These are phyloP conservation scores for Cinchona pubescens DNA, from an alignment of 257 asterid genomes.

Conservation along the genomic window DNA sequence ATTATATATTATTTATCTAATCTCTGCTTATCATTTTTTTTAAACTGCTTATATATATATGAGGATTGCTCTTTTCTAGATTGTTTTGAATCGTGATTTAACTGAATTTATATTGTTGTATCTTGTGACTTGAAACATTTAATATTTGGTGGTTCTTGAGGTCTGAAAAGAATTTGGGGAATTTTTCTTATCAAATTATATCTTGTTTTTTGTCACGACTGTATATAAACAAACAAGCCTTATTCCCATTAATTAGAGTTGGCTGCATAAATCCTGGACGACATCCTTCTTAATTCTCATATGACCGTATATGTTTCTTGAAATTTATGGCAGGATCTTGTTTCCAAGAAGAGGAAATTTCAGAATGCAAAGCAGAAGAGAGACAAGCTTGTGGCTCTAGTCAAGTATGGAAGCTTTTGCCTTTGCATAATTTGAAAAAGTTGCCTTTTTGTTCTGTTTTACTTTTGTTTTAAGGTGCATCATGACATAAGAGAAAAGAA, in stretches of 20 bases:
- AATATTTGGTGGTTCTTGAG: background rate
- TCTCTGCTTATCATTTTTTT: background rate
- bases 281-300: too few species aligned
- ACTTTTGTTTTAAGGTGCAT: background rate
- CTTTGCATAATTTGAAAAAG: background rate
- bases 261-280: too few species aligned
- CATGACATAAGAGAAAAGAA: background rate
- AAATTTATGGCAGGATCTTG: slow-evolving; percentile 10
- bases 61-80: background rate
- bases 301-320: too few species aligned
- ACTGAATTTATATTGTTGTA: background rate
- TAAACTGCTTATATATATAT: background rate
- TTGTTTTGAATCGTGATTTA: background rate
- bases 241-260: too few species aligned
- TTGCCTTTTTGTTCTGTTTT: background rate
- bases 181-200: background rate
- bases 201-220: background rate
- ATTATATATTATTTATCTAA: too few species aligned
- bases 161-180: background rate
- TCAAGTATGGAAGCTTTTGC: slow-evolving; percentile 8
- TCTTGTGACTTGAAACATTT: background rate
- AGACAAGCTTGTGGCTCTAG: slow-evolving; percentile 11
- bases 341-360: slow-evolving; percentile 22
- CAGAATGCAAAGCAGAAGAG: slow-evolving; percentile 17
- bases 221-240: too few species aligned